phyloP scores from a whole-genome alignment of 2,329 filamentous ascomycete species.

The Colletotrichum falcatum region DNA sequence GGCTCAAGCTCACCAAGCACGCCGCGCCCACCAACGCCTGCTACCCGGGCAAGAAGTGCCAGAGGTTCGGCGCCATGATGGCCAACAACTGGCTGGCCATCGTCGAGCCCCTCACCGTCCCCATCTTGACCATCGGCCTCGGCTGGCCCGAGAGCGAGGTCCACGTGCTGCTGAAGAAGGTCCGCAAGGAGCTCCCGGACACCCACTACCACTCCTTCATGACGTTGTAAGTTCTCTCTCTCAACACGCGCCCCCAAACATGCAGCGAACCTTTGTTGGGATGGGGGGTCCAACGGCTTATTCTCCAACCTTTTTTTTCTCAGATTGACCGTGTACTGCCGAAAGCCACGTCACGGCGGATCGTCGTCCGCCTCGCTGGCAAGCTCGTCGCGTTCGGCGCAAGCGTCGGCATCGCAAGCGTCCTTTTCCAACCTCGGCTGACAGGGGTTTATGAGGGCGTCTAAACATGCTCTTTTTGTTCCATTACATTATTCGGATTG shows the following conservation, averaged over 20 bases:
- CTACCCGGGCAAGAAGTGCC: slow-evolving; percentile 48
- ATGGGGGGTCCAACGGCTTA: slow-evolving; percentile 40
- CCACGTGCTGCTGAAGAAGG: slow-evolving; percentile 49
- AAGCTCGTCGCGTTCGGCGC: slow-evolving; percentile 33
- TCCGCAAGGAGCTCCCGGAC: slow-evolving; percentile 51
- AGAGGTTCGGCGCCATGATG: slow-evolving; percentile 48
- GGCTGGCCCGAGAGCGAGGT: slow-evolving; percentile 52
- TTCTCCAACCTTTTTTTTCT: slow-evolving; percentile 40
- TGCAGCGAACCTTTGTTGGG: no score
- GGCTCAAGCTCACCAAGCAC: slow-evolving; percentile 46
- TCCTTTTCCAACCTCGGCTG: slow-evolving; percentile 27
- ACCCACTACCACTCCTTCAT: slow-evolving; percentile 53
- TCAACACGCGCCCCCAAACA: no score
- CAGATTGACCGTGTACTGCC: slow-evolving; percentile 48
- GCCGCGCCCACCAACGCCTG: slow-evolving; percentile 47
- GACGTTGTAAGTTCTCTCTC: slow-evolving; percentile 49
- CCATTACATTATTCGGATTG: background rate
- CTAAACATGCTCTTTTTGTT: background rate
- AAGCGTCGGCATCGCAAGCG: slow-evolving; percentile 15
- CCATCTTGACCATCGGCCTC: slow-evolving; percentile 52
- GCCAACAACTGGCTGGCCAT: slow-evolving; percentile 45
- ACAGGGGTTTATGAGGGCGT: slow-evolving; percentile 1
- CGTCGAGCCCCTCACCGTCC: slow-evolving; percentile 48
- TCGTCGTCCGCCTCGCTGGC: slow-evolving; percentile 42
- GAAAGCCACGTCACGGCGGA: slow-evolving; percentile 44